Base-by-base conservation (phyloP, 2,329 filamentous ascomycete genomes). In the Fusarium anthophilum region DNA sequence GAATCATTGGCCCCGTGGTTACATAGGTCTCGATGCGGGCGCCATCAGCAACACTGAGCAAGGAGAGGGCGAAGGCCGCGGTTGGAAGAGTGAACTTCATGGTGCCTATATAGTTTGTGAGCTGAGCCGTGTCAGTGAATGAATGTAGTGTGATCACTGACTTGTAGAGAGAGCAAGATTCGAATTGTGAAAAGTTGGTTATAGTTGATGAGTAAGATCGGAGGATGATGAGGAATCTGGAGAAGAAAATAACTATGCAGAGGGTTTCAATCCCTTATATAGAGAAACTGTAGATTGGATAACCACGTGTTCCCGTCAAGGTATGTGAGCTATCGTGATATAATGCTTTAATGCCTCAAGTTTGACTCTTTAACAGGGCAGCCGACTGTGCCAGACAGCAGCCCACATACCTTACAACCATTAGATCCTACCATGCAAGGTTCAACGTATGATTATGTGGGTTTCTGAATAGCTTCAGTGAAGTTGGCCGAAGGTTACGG, bases 131-230 rank as follows among this genome's bases (percentile, higher is more conserved):
- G 10, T 50, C 2, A 4, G 8, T 18, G 15, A 32, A 6, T 6
- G 7, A n/a, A 13, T 32, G 10, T 1, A 30, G 4, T 13, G 7
- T 18, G 10, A 18, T 9, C 1, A 50, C 28, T 32, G 2, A 50
- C 47, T 18, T n/a, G 20, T 12, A 30, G 10, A n/a, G 45, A 12
- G 20, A 53, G 6, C 0, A 15, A n/a, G 20, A n/a, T 7, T 30
- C 14, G 7, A 30, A 4, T 17, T n/a, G 6, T n/a, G 0, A 2
- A n/a, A 9, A 3, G 0, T 9, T 32, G 20, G 4, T n/a, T n/a
- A 20, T 50, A 18, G 5, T 50, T 30, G 5, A n/a, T n/a, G 20
- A n/a, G 10, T n/a, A n/a, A 9, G 20, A n/a, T 30, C 7, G 10
- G 15, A 12, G 18, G 20, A 18, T 18, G 14, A 32, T 30, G 47